Conservation (phyloP, 73 alveolate genomes). For the Blepharisma stoltei region DNA sequence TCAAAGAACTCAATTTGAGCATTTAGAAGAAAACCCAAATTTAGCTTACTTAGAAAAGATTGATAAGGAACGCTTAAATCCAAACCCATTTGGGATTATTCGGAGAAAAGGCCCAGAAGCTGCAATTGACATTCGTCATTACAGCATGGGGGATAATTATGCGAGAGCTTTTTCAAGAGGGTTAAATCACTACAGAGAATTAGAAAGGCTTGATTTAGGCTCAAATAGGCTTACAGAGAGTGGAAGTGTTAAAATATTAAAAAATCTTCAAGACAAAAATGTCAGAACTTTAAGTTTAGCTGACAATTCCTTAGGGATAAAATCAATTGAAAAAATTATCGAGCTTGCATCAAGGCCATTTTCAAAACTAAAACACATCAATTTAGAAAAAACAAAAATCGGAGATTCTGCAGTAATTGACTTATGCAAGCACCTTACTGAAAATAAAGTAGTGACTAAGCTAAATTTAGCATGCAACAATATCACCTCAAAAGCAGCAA, state of each 20-base stretch:
- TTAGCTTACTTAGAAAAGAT: background rate
- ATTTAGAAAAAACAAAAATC: background rate
- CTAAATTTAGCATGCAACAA: slow-evolving; percentile 25
- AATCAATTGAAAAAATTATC: background rate
- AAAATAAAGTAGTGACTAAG: background rate
- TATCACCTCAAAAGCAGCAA: background rate
- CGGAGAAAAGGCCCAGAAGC: slow-evolving; percentile 28
- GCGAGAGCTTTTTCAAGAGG: slow-evolving; percentile 27
- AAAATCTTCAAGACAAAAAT: background rate
- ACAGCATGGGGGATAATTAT: slow-evolving; percentile 28
- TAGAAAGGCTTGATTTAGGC: background rate
- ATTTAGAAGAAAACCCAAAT: slow-evolving; percentile 24
- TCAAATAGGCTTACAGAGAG: slow-evolving; percentile 20
- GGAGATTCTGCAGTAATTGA: background rate
- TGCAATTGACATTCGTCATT: slow-evolving; percentile 7
- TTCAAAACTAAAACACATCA: background rate
- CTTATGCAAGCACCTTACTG: background rate
- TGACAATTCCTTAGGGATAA: slow-evolving; percentile 22
- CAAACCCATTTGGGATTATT: slow-evolving; percentile 27
- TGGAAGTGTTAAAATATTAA: background rate
- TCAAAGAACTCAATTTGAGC: slow-evolving; percentile 3
- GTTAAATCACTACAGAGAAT: slow-evolving; percentile 3
- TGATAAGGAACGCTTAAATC: slow-evolving; percentile 4
- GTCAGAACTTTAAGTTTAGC: background rate
- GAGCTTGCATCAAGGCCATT: background rate